Percentiles rank a stretch among this genome's conserved stretches.
Conservation (phyloP, 768 basidiomycete genomes). For the Psilocybe azurescens region DNA sequence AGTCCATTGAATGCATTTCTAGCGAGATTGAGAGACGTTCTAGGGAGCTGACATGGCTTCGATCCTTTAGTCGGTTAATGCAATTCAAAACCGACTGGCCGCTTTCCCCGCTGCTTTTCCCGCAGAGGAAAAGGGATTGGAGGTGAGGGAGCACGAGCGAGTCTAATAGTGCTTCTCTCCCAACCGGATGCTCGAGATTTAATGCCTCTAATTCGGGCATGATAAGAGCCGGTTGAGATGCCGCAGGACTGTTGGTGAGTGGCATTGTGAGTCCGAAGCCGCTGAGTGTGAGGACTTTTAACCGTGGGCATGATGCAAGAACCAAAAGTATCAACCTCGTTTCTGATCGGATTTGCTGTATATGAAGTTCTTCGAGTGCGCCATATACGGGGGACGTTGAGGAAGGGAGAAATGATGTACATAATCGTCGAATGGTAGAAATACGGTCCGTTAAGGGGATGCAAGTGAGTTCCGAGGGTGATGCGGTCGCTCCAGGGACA, state of each 20-base stretch:
- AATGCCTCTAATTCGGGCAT: slow-evolving; percentile 19
- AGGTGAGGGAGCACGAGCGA: slow-evolving; percentile 18
- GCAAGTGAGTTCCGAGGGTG: neutral
- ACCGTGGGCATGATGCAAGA: slow-evolving; percentile 13
- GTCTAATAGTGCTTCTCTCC: slow-evolving; percentile 15
- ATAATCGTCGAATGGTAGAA: slow-evolving; percentile 14
- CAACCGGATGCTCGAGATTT: slow-evolving; percentile 22
- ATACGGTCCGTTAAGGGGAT: slow-evolving; percentile 14
- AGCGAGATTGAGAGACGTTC: slow-evolving; percentile 14
- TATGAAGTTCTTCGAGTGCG: slow-evolving; percentile 19
- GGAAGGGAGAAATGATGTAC: slow-evolving; percentile 12
- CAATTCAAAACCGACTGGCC: slow-evolving; percentile 10
- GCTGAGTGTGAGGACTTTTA: slow-evolving; percentile 19
- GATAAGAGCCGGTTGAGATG: neutral
- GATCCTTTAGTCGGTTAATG: slow-evolving; percentile 14
- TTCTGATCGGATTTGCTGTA: slow-evolving; percentile 18
- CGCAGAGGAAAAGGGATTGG: slow-evolving; percentile 14
- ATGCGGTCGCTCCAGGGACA: neutral
- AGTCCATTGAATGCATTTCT: slow-evolving; percentile 14
- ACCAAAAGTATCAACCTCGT: slow-evolving; percentile 14
- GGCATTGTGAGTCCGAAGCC: slow-evolving; percentile 18
- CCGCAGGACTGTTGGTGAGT: neutral
- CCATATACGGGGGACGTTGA: slow-evolving; percentile 9
- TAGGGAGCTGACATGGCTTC: slow-evolving; percentile 19
- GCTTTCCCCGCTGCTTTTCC: slow-evolving; percentile 13